phyloP scores from a whole-genome alignment of 208 protist genomes.

The Leishmania arabica region DNA sequence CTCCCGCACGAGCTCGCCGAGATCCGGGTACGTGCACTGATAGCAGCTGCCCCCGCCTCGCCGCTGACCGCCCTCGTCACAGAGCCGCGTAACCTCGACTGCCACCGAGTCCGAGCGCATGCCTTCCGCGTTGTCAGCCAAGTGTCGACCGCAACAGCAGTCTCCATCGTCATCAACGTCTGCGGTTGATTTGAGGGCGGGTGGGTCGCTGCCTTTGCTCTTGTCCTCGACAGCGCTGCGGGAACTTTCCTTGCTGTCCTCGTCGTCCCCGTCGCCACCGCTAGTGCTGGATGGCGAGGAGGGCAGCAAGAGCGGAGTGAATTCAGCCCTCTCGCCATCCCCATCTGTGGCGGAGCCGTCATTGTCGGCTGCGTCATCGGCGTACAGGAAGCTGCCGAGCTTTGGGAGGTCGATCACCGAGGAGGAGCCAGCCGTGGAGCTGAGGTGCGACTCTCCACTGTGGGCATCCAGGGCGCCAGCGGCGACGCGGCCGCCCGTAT shows the following conservation, averaged over 20 bases:
- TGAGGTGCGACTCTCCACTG: neutral
- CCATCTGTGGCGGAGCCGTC: constrained; percentile 7
- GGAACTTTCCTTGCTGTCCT: neutral
- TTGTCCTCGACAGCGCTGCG: neutral
- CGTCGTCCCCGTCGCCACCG: neutral
- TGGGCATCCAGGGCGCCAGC: neutral
- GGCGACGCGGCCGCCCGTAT: neutral
- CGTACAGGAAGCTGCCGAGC: constrained; percentile 49
- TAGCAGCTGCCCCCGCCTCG: constrained; percentile 35
- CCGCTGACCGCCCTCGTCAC: constrained; percentile 36
- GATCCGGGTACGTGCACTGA: constrained; percentile 33
- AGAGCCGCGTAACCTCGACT: constrained; percentile 25
- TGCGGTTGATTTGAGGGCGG: neutral
- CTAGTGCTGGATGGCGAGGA: neutral
- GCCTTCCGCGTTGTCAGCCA: neutral
- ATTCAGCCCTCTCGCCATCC: neutral
- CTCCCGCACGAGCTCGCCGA: constrained; percentile 25
- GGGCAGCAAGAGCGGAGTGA: constrained; percentile 10
- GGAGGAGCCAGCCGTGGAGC: neutral
- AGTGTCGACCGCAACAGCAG: neutral
- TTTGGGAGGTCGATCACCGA: constrained; percentile 35
- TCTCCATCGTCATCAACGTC: neutral
- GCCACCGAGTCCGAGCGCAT: neutral
- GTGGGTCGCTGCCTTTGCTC: neutral
- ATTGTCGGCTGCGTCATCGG: neutral